A percentile compares a stretch with the other conserved stretches of the same genome.
Evolutionary conservation across 495 filamentous ascomycete species (phyloP).

Genomic region (Parachaetomium inaequale): DNA sequence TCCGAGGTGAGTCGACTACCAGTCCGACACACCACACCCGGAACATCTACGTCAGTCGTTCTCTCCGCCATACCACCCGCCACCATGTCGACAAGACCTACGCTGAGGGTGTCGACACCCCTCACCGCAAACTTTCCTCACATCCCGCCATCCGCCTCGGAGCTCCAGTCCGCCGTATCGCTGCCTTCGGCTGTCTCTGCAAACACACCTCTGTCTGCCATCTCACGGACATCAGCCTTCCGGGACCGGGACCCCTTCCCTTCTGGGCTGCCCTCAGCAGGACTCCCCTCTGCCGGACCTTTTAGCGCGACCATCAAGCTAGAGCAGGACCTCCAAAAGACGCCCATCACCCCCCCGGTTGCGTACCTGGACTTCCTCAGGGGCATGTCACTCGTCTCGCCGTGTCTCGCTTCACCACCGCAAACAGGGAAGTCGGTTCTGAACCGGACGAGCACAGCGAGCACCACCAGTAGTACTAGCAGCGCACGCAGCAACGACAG

Average conservation of each 20-base stretch:
- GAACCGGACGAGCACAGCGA: slow-evolving; percentile 37
- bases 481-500: slow-evolving; percentile 26
- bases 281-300: slow-evolving; percentile 35
- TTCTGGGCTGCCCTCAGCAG: slow-evolving; percentile 35
- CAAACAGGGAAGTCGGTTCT: slow-evolving; percentile 39
- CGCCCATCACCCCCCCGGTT: slow-evolving; percentile 86
- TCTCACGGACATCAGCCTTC: slow-evolving; percentile 34
- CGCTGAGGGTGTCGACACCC: slow-evolving; percentile 71
- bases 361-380: slow-evolving; percentile 93
- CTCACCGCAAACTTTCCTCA: slow-evolving; percentile 74
- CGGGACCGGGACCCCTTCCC: slow-evolving; percentile 31
- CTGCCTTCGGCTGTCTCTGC: slow-evolving; percentile 32
- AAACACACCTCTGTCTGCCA: slow-evolving; percentile 32
- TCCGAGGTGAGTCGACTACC: slow-evolving; percentile 37
- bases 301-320: slow-evolving; percentile 32
- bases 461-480: slow-evolving; percentile 32
- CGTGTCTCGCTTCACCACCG: slow-evolving; percentile 48
- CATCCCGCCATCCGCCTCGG: slow-evolving; percentile 57
- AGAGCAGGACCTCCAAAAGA: slow-evolving; percentile 48
- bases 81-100: slow-evolving; percentile 60
- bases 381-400: slow-evolving; percentile 59
- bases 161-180: slow-evolving; percentile 47
- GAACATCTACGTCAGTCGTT: slow-evolving; percentile 20
- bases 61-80: slow-evolving; percentile 16
- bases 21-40: slow-evolving; percentile 33